Base-by-base conservation (phyloP, 441 rosid species). In the Viola pubescens region DNA sequence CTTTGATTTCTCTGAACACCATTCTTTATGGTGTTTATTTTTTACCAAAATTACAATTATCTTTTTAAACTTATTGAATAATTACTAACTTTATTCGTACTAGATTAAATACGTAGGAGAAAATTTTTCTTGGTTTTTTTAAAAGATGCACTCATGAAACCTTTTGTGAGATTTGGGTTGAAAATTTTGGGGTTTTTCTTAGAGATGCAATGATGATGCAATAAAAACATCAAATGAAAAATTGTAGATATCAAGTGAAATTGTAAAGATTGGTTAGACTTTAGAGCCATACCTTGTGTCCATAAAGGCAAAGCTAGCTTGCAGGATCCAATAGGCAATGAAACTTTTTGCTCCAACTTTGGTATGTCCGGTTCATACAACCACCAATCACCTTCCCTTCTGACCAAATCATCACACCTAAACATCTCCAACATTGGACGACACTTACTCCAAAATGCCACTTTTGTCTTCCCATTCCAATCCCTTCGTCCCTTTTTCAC, bases 341-440 rank as follows among this genome's bases (percentile, higher is more conserved):
- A 72, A 61, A 86, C 75, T 62, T 84, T 89, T 16, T 84, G 95
- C 38, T 84, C 79, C 66, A 92, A 66, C 82, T 82, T 80, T 37
- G 67, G 62, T 54, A 82, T 68, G 43, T 75, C 82, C 54, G 90
- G 80, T 63, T 75, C 72, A 62, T 81, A 92, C 61, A 71, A 74
- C 97, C 96, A 89, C 94, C 97, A 92, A 67, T 87, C 85, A 4
- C 78, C 85, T 66, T 86, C 88, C 60, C 67, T 74, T 73, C 68
- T 81, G 48, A 77, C 87, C 84, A 89, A 59, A 51, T 89, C 98
- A 58, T 81, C 73, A 65, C 98, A 92, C 63, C 86, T 68, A 70
- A 92, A 87, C 34, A 92, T 26, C 82, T 89, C 98, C 65, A 82
- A 14, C 98, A 92, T 89, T 38, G 98, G 97, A 76, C 83, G 68